Percentiles rank a stretch among this genome's conserved stretches.
phyloP scores from a whole-genome alignment of 2,329 filamentous ascomycete genomes.

The Pseudogymnoascus sp. region DNA sequence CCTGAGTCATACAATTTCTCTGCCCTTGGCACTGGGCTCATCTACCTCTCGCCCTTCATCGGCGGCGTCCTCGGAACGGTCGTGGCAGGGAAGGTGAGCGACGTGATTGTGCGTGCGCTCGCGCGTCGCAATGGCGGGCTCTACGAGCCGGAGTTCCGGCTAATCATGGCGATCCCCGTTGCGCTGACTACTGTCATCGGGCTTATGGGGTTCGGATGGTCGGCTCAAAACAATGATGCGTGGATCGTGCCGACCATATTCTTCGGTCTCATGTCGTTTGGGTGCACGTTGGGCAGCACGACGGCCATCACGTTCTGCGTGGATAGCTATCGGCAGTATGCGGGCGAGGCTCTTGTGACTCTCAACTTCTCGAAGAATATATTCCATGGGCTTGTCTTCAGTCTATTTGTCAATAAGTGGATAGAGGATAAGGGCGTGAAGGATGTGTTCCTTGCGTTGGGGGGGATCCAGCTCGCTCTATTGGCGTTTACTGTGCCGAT shows the following conservation, averaged over 20 bases:
- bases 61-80: constrained; percentile 85
- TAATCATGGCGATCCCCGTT: constrained; percentile 80
- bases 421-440: constrained; percentile 66
- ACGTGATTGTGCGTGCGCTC: constrained; percentile 76
- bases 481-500: constrained; percentile 75
- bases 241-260: constrained; percentile 94
- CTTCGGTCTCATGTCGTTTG: constrained; percentile 87
- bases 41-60: constrained; percentile 85
- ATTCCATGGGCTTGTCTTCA: constrained; percentile 81
- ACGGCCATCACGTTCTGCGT: constrained; percentile 92
- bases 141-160: constrained; percentile 88
- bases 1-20: constrained; percentile 68
- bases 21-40: constrained; percentile 69
- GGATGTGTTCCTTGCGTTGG: constrained; percentile 72
- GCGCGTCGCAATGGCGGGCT: constrained; percentile 79
- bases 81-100: constrained; percentile 80
- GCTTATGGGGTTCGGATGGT: constrained; percentile 96
- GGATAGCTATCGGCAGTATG: constrained; percentile 87
- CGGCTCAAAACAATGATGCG: constrained; percentile 59
- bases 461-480: constrained; percentile 72
- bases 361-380: constrained; percentile 94
- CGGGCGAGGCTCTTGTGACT: constrained; percentile 87
- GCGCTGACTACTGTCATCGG: constrained; percentile 71
- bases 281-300: constrained; percentile 81
- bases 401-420: constrained; percentile 83